phyloP scores from a whole-genome alignment of 768 basidiomycete genomes.

The Psilocybe sp. region DNA sequence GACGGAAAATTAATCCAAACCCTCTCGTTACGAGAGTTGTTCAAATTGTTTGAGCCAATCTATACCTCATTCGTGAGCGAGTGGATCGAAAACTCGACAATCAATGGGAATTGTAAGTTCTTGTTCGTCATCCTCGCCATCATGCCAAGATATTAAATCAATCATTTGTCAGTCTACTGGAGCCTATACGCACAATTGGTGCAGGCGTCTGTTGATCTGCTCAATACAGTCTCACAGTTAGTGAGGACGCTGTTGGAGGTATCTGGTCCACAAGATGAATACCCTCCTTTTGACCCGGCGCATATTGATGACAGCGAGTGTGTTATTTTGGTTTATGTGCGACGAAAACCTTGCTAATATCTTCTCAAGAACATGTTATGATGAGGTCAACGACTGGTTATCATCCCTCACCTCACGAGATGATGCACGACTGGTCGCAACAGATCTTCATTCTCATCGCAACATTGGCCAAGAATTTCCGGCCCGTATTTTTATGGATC shows the following conservation, averaged over 20 bases:
- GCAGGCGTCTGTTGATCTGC: conserved; percentile 33
- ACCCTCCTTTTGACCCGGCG: conserved; percentile 33
- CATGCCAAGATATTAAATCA: conserved; percentile 3
- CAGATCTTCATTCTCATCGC: conserved; percentile 41
- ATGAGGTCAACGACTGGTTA: conserved; percentile 39
- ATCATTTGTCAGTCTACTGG: conserved; percentile 50
- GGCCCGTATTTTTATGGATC: conserved; percentile 45
- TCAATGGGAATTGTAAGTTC: conserved; percentile 46
- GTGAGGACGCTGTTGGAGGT: conserved; percentile 23
- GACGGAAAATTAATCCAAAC: conserved; percentile 53
- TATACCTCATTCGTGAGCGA: conserved; percentile 40
- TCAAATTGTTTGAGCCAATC: conserved; percentile 37
- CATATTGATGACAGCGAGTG: conserved; percentile 39
- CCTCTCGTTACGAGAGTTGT: conserved; percentile 27
- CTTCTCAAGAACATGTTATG: conserved; percentile 37
- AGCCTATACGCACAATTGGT: conserved; percentile 44
- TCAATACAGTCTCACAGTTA: conserved; percentile 37
- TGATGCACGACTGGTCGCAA: conserved; percentile 30
- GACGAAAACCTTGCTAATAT: neutral
- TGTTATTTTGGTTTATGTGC: conserved; percentile 9
- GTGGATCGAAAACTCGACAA: conserved; percentile 42
- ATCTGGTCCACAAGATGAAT: conserved; percentile 15
- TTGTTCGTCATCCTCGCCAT: neutral
- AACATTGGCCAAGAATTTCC: conserved; percentile 49
- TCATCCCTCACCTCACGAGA: conserved; percentile 22